phyloP scores from a whole-genome alignment of 495 filamentous ascomycete genomes.

The Penicillium turbatum region DNA sequence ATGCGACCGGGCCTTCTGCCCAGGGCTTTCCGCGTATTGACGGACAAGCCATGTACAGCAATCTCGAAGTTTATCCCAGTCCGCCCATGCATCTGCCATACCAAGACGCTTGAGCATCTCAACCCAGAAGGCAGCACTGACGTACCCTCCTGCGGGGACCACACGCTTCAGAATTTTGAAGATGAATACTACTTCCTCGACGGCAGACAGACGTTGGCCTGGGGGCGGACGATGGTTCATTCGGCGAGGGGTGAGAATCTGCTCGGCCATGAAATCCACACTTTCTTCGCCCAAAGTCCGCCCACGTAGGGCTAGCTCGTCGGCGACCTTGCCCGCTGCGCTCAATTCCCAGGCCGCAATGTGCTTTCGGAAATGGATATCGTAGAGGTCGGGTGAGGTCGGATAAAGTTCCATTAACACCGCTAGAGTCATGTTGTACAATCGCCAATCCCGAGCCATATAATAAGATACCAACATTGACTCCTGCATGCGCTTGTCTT shows the following conservation, averaged over 20 bases:
- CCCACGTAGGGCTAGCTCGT: constrained; percentile 33
- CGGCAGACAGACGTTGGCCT: constrained; percentile 11
- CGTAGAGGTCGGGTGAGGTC: constrained; percentile 25
- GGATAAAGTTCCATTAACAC: constrained; percentile 40
- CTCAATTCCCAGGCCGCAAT: constrained; percentile 33
- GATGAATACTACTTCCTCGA: constrained; percentile 32
- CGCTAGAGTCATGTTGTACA: constrained; percentile 51
- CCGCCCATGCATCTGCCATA: constrained; percentile 21
- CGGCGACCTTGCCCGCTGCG: constrained; percentile 33
- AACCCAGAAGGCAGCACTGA: constrained; percentile 36
- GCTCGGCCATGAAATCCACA: constrained; percentile 34
- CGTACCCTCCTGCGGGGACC: constrained; percentile 26
- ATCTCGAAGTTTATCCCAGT: constrained; percentile 37
- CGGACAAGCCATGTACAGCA: constrained; percentile 42
- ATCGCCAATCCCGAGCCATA: constrained; percentile 43
- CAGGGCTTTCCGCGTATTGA: constrained; percentile 27
- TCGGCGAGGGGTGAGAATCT: constrained; percentile 31
- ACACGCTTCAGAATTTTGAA: constrained; percentile 35
- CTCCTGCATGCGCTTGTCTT: constrained; percentile 58
- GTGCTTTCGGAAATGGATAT: constrained; percentile 44
- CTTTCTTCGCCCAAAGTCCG: constrained; percentile 27
- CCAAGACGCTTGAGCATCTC: constrained; percentile 43
- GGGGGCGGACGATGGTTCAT: constrained; percentile 23
- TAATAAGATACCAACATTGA: constrained; percentile 50
- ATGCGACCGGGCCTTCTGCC: neutral